These are phyloP conservation scores for Penicillium brevicompactum DNA, from an alignment of 2,329 filamentous ascomycete species.

Conservation along the genomic window DNA sequence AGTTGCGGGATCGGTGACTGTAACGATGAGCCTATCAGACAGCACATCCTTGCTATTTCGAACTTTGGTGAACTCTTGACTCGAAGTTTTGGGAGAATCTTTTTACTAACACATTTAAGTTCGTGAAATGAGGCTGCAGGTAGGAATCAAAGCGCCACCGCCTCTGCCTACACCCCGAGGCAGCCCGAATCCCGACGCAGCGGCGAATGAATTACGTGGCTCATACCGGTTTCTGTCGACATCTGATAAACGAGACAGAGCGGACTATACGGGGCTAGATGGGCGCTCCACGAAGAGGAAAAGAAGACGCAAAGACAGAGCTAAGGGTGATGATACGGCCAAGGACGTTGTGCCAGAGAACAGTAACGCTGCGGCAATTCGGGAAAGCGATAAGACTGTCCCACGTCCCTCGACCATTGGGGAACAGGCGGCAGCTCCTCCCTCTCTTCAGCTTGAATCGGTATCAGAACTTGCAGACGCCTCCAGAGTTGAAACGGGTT, in stretches of 20 bases:
- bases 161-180: conserved; percentile 5
- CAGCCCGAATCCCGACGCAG: conserved; percentile 5
- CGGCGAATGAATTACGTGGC: neutral
- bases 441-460: no score
- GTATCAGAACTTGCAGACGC: neutral
- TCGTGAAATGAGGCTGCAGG: conserved; percentile 1
- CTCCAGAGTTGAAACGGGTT: neutral
- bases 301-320: neutral
- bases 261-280: conserved; percentile 4
- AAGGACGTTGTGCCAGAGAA: neutral
- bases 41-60: conserved; percentile 7
- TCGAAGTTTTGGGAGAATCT: no score
- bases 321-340: neutral
- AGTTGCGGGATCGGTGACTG: conserved; percentile 2
- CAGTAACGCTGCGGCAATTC: neutral
- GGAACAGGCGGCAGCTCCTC: no score
- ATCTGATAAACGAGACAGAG: neutral
- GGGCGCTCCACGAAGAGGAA: neutral
- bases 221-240: conserved; percentile 9
- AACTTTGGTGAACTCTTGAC: conserved; percentile 1
- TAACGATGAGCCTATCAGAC: conserved; percentile 4
- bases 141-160: conserved; percentile 9
- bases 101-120: no score
- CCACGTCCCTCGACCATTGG: neutral
- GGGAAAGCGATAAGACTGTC: neutral